A percentile compares a stretch with the other conserved stretches of the same genome.
These are phyloP conservation scores for Abrus precatorius DNA, from an alignment of 306 rosid species.

Conservation along the genomic window DNA sequence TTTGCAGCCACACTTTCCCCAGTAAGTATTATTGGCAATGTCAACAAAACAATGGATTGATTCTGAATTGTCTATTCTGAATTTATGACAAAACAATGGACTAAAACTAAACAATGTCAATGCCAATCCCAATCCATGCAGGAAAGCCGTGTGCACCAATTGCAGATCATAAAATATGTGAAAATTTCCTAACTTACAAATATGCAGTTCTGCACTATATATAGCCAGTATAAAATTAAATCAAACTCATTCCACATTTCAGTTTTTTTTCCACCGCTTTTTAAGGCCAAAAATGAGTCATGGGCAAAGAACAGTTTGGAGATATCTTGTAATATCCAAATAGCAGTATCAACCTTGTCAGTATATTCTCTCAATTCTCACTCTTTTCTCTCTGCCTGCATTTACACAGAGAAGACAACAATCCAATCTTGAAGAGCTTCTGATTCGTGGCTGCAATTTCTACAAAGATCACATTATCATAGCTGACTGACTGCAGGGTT, in stretches of 20 bases:
- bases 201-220: conserved; percentile 16
- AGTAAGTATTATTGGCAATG: neutral
- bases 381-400: neutral
- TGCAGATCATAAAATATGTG: neutral
- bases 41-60: conserved; percentile 10
- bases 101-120: neutral
- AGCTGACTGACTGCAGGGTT: conserved; percentile 27
- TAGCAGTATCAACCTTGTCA: conserved; percentile 22
- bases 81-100: conserved; percentile 8
- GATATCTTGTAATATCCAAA: neutral
- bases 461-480: conserved; percentile 37
- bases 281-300: conserved; percentile 7
- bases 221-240: neutral
- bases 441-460: conserved; percentile 27
- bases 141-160: neutral
- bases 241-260: neutral
- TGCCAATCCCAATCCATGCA: neutral
- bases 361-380: neutral
- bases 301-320: conserved; percentile 26
- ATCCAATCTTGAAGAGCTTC: conserved; percentile 42
- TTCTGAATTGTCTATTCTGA: conserved; percentile 5
- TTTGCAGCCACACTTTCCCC: neutral
- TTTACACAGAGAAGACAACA: conserved; percentile 18
- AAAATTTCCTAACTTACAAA: neutral
- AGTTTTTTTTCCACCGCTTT: neutral